Base-by-base conservation (phyloP, 495 filamentous ascomycete genomes). In the Tuber microsphaerosporum region DNA sequence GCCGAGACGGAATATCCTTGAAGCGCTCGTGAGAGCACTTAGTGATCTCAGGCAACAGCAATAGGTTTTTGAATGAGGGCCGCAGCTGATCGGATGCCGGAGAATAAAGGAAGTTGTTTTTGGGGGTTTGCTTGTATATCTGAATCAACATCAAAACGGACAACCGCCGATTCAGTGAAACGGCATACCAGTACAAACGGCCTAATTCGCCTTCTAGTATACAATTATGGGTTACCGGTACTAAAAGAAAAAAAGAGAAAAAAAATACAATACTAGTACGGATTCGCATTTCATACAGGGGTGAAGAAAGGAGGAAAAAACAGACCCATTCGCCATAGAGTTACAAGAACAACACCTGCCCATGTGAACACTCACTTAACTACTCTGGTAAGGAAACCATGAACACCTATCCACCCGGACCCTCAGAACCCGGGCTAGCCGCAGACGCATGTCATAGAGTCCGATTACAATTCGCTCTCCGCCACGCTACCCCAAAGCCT, bases 401-500 rank as follows among this genome's bases (percentile, higher is more conserved):
- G 16, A 31, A 65, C 22, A 22, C 26, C 56, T 65, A 34, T 65
- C 26, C 26, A 34, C 26, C 56, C 26, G 56, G 14, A 17, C 26
- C 12, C 26, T 65, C 56, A 17, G 56, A 19, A 65, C 56, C 26
- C 19, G 31, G 26, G 34, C 56, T 34, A 7, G 26, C 56, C 12
- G 12, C 34, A 31, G 16, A 65, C 14, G 17, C 26, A 34, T 19
- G 16, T 34, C 26, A 7, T 7, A 26, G 56, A 75, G 42, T 75
- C 51, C n/a, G 8, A 31, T 65, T 16, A 34, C 4, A 65, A 34
- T 8, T 65, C 56, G 14, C 26, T 65, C 41, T 70, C 75, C 37
- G 56, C 77, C 68, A n/a, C 48, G 37, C 45, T 71, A 26, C 73
- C 75, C 45, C n/a, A 45, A 71, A 75, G 61, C 22, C 74, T 72